Evolutionary conservation across 2,329 filamentous ascomycete genomes (phyloP), one percentile per base, ranked within the genome.

Genomic region (Whalleya microplaca): DNA sequence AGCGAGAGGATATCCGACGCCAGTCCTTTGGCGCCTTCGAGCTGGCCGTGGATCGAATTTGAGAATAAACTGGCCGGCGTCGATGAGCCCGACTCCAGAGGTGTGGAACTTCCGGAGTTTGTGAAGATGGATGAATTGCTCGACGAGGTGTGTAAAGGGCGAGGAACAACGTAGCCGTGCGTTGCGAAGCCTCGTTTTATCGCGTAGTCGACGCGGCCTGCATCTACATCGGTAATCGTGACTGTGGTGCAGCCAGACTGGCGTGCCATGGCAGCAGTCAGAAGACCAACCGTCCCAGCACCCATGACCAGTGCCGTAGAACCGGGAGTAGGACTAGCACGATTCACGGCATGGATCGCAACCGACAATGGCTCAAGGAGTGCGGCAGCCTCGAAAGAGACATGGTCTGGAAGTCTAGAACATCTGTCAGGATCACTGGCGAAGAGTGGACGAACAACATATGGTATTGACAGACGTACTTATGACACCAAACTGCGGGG

Each of bases 231-330:
- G 14, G 83, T 80, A 42, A 86, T 84, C 2, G 83, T 84, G 21
- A 89, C 80, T 32, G 78, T 75, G 1, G 79, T 79, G 58, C 84
- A 86, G 21, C 84, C 85, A 10, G 84, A 82, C 64, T 84, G 80
- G 23, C 82, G 75, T 3, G 85, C 84, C 77, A 87, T 86, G 19
- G 83, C 84, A 3, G 85, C 84, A 12, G 83, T 86, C 44, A 88
- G 74, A 2, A 88, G 73, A 1, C 86, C 86, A 27, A 89, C 81
- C 1, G 86, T 82, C 16, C 85, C 86, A 10, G 85, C 84, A 16
- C 86, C 86, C n/a, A 87, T 80, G 23, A 89, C 80, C n/a, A 88
- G 72, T 3, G 83, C 82, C 1, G 80, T 82, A 2, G 82, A 83
- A 6, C 82, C 82, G 0, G 82, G 78, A 9, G 76, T 70, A 2